These are phyloP conservation scores for Turritis glabra DNA, from an alignment of 345 rosid species.

Conservation along the genomic window DNA sequence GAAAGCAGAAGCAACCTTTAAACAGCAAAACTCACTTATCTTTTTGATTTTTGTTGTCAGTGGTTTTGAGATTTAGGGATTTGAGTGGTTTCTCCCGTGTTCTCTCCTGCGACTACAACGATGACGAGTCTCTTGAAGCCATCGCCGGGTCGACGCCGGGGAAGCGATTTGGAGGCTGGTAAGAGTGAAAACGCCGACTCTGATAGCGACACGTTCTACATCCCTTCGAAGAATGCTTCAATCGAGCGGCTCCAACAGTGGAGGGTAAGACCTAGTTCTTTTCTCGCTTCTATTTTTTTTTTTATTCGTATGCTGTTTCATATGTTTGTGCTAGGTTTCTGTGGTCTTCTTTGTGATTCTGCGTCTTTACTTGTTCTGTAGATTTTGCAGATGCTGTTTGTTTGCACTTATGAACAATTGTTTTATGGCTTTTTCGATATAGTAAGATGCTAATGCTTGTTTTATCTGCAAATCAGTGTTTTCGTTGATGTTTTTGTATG, in stretches of 20 bases:
- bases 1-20: slow-evolving; percentile 41
- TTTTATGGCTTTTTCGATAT: background rate
- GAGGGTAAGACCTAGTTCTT: slow-evolving; percentile 58
- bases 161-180: slow-evolving; percentile 58
- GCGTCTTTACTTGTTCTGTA: background rate
- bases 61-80: slow-evolving; percentile 25
- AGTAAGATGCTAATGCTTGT: background rate
- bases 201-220: slow-evolving; percentile 57
- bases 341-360: background rate
- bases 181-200: slow-evolving; percentile 35
- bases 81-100: slow-evolving; percentile 9
- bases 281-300: background rate
- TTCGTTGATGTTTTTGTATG: background rate
- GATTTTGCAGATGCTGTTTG: background rate
- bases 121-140: slow-evolving; percentile 38
- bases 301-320: too few species aligned
- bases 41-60: background rate
- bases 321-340: too few species aligned
- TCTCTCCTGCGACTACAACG: slow-evolving; percentile 52
- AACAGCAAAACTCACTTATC: slow-evolving; percentile 7
- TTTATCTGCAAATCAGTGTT: background rate
- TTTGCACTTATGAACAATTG: background rate
- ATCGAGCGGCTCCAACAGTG: slow-evolving; percentile 68
- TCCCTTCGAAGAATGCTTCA: slow-evolving; percentile 72
- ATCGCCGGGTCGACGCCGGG: slow-evolving; percentile 47